A percentile compares a stretch with the other conserved stretches of the same genome.
Conservation (phyloP, 169 alveolate genomes). For the Toxoplasma gondii region DNA sequence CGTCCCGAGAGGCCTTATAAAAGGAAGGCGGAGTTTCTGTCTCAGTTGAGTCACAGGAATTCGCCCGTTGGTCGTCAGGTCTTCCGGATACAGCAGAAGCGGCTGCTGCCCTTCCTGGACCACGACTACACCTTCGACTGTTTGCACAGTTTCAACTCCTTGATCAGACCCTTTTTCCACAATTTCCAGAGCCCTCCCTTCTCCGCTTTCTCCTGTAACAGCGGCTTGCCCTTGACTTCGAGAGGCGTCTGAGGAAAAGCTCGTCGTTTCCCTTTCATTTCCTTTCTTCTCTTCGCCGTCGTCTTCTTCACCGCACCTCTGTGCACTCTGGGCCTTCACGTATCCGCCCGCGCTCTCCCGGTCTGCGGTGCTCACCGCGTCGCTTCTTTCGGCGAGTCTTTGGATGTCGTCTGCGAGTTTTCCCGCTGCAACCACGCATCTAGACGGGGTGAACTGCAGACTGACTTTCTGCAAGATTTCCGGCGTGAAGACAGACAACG, state of each 20-base stretch:
- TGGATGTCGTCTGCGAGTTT: slow-evolving; percentile 3
- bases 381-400: neutral
- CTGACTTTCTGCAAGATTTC: slow-evolving; percentile 62
- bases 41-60: neutral
- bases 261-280: too few relatives aligned
- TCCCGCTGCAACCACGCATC: neutral
- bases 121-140: slow-evolving; percentile 10
- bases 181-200: neutral
- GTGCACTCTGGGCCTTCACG: neutral
- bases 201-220: neutral
- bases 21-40: slow-evolving; percentile 25
- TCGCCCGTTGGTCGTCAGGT: neutral
- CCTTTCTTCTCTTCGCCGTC: neutral
- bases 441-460: slow-evolving; percentile 20
- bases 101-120: slow-evolving; percentile 34
- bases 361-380: neutral
- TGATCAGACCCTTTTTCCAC: neutral
- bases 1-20: neutral
- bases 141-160: neutral
- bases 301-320: too few relatives aligned
- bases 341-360: neutral
- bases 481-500: slow-evolving; percentile 64
- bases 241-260: too few relatives aligned
- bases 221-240: neutral
- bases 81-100: slow-evolving; percentile 42